Evolutionary conservation across 2,329 filamentous ascomycete genomes (phyloP), one percentile per base, ranked within the genome.

Genomic region (Aspergillus clavatus): DNA sequence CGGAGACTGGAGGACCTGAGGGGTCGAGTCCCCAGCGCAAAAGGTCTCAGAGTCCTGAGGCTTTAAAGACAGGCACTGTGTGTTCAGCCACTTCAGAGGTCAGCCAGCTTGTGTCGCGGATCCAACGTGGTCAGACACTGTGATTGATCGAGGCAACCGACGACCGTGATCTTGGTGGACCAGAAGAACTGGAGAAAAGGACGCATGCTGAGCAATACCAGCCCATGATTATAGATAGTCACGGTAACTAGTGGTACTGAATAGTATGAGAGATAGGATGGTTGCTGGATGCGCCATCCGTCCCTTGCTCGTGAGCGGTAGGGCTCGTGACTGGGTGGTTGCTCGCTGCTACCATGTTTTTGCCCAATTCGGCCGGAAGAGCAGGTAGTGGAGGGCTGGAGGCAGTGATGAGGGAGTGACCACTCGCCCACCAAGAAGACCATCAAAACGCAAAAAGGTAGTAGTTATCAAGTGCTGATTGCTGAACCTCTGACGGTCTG

Each of bases 121-220:
- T 14, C 8, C 42, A 47, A 46, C 24, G 40, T 52, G 38, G 50
- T 43, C 35, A 44, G 50, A 52, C 52, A 53, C 45, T 45, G 36
- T 52, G 53, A 55, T 55, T 27, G 33, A 31, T 21, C 41, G 40
- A 42, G 40, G 31, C 42, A 37, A 37, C 40, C 46, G 42, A 29
- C 45, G 38, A 43, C 36, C 47, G 7, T 24, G 23, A 45, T 52
- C 48, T 46, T 29, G 38, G 47, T 51, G 47, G 53, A 50, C 42
- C 42, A 47, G 35, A n/a, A n/a, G 21, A 39, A 45, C 42, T 52
- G 49, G 46, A 47, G 50, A 46, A n/a, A n/a, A 38, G 28, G 43
- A 44, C 39, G 43, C 48, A 49, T 35, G 8, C 11, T 21, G 31
- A 14, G 18, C 4, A 21, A 11, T 5, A 35, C 19, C 31, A 18